Evolutionary conservation across 371 early-diverging fungal genomes (phyloP), one percentile per base, ranked within the genome.

Genomic region (Rhizopus stolonifer): DNA sequence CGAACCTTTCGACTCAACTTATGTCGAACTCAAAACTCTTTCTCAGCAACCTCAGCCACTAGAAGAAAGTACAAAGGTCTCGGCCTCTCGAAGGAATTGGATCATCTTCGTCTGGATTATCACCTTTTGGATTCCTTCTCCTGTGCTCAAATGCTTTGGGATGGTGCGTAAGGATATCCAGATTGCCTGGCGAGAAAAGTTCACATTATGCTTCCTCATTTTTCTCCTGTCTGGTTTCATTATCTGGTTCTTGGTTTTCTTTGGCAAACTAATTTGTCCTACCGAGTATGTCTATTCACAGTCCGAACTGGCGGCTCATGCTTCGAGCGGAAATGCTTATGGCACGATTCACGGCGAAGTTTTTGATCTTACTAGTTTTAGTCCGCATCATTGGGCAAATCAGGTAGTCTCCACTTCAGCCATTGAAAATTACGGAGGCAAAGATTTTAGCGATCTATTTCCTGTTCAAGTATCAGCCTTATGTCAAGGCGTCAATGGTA

Each of bases 121-220:
- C 52, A 96, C 97, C 1, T 93, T 88, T 86, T 93, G 91, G 88
- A 75, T 92, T 11, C 93, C 92, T 6, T 71, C 79, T 40, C 77
- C 67, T 23, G 80, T 77, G 47, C 58, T 93, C n/a, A 62, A 65
- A 59, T 80, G 86, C 58, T 90, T 88, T 44, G 71, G 80, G 18
- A 91, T 92, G 84, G 79, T 81, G 51, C 84, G 83, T 15, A 69
- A 67, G 21, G 94, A 96, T 67, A 79, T 91, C 34, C 87, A 85
- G 25, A 82, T 92, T 69, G 95, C 96, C 3, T 96, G 97, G 97
- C 83, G 95, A 42, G 97, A 96, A 66, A 95, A 97, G 73, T 77
- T 96, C 4, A 83, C 95, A 0, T 77, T 97, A 23, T 93, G 93
- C 56, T 70, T 90, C 53, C 52, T 96, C 31, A 94, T 97, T 57